Percentiles rank a stretch among this genome's conserved stretches.
Evolutionary conservation across 148 eudicot species (phyloP).

Genomic region (Silene uniflora): DNA sequence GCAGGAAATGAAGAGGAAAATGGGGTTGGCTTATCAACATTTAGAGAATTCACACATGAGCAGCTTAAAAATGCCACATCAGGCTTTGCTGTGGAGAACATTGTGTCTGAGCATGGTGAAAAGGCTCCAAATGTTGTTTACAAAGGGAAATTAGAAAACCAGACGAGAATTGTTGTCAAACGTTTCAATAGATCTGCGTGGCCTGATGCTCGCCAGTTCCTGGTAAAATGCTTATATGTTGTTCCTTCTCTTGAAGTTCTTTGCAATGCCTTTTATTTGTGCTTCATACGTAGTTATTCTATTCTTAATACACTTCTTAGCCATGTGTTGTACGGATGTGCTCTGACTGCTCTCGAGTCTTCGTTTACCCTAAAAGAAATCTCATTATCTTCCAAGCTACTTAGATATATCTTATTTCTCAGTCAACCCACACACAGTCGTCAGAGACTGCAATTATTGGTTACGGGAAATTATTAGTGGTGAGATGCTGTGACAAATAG

Average conservation of each 20-base stretch:
- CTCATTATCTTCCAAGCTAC: too few species aligned
- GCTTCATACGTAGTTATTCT: neutral
- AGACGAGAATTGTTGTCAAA: slow-evolving; percentile 54
- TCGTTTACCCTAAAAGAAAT: too few species aligned
- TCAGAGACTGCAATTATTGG: too few species aligned
- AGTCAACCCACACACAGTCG: too few species aligned
- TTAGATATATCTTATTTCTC: too few species aligned
- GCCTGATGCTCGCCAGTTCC: slow-evolving; percentile 58
- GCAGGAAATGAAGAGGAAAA: slow-evolving; percentile 37
- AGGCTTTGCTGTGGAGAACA: slow-evolving; percentile 61
- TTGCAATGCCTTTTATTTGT: neutral
- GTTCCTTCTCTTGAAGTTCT: neutral
- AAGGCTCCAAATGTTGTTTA: slow-evolving; percentile 73
- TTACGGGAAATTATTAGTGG: too few species aligned
- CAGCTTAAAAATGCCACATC: slow-evolving; percentile 66
- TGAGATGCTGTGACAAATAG: too few species aligned
- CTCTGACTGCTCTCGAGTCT: too few species aligned
- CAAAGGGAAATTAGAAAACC: slow-evolving; percentile 68
- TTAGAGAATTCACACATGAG: slow-evolving; percentile 51
- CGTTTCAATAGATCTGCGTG: slow-evolving; percentile 62
- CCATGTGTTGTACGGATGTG: neutral
- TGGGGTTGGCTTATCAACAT: slow-evolving; percentile 36
- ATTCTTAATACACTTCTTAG: too few species aligned
- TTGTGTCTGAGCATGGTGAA: slow-evolving; percentile 68
- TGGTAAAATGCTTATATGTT: slow-evolving; percentile 34